Evolutionary conservation across 768 basidiomycete genomes (phyloP).

Genomic region (Leccinum pellstonianum): DNA sequence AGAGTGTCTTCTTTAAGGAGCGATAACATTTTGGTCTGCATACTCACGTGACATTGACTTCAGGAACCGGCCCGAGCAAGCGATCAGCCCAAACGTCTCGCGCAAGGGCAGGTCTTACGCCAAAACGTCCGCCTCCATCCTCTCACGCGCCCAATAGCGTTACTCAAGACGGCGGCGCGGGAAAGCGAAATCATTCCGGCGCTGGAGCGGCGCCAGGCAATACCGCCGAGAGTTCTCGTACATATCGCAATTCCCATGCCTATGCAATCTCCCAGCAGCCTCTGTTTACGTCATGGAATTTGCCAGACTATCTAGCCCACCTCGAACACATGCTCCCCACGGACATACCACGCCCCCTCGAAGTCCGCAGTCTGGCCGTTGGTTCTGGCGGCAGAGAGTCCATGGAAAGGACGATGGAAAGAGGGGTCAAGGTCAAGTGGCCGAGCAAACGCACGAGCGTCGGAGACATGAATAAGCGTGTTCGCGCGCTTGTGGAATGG

Average conservation of each 20-base stretch:
- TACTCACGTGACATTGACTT: conserved; percentile 38
- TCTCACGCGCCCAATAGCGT: conserved; percentile 33
- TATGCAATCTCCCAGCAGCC: conserved; percentile 78
- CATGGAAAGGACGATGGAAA: conserved; percentile 61
- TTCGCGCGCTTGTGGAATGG: conserved; percentile 87
- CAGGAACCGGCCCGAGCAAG: conserved; percentile 36
- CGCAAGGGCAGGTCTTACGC: conserved; percentile 29
- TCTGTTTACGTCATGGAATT: conserved; percentile 80
- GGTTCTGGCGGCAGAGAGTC: conserved; percentile 48
- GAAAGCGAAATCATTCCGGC: conserved; percentile 48
- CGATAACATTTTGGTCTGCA: conserved; percentile 12
- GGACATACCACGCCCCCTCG: conserved; percentile 69
- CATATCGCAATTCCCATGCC: conserved; percentile 77
- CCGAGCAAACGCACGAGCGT: conserved; percentile 93
- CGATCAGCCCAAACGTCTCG: conserved; percentile 42
- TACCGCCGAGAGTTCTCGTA: conserved; percentile 53
- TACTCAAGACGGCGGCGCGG: conserved; percentile 42
- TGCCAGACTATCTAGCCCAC: conserved; percentile 92
- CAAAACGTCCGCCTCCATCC: conserved; percentile 33
- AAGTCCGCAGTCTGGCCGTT: conserved; percentile 55
- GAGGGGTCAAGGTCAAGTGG: conserved; percentile 89
- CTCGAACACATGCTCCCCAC: conserved; percentile 82
- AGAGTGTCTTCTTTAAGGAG: conserved; percentile 4
- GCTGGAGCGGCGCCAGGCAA: conserved; percentile 36
- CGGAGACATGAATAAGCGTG: conserved; percentile 97